Evolutionary conservation across 768 basidiomycete species (phyloP).

Genomic region (Cystobasidiopsis lactophilus): DNA sequence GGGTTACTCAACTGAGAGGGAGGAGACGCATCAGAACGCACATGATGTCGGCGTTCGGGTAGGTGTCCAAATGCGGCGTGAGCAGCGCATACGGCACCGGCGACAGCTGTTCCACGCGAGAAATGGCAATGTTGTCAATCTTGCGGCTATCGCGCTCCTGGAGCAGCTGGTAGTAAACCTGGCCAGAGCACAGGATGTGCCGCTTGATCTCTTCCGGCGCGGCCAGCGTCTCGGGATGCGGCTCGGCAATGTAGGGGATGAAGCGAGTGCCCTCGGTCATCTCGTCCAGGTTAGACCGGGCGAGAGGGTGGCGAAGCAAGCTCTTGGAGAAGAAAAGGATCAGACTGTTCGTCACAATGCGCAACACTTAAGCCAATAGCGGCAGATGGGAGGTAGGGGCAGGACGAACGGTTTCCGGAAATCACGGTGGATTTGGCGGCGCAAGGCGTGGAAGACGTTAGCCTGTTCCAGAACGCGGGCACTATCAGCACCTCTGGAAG

Average conservation of each 20-base stretch:
- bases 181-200: slow-evolving; percentile 49
- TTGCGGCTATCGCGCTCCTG: slow-evolving; percentile 60
- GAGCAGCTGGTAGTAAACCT: slow-evolving; percentile 82
- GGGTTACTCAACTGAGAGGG: background rate
- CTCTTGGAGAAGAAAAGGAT: slow-evolving; percentile 94
- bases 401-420: background rate
- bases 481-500: background rate
- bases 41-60: slow-evolving; percentile 76
- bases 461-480: background rate
- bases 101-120: slow-evolving; percentile 78
- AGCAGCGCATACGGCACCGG: slow-evolving; percentile 92
- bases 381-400: slow-evolving; percentile 1
- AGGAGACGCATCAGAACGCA: slow-evolving; percentile 55
- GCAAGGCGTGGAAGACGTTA: slow-evolving; percentile 74
- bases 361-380: background rate
- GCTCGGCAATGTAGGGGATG: slow-evolving; percentile 79
- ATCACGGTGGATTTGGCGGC: slow-evolving; percentile 88
- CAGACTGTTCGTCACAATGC: too few relatives aligned
- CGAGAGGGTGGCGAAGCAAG: slow-evolving; percentile 79
- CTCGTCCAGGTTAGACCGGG: slow-evolving; percentile 63
- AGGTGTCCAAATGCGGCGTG: slow-evolving; percentile 82
- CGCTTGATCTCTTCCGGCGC: slow-evolving; percentile 67
- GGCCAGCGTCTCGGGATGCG: slow-evolving; percentile 44
- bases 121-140: slow-evolving; percentile 77
- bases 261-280: slow-evolving; percentile 76